Base-by-base conservation (phyloP, 495 filamentous ascomycete species). In the Daldinia decipiens region DNA sequence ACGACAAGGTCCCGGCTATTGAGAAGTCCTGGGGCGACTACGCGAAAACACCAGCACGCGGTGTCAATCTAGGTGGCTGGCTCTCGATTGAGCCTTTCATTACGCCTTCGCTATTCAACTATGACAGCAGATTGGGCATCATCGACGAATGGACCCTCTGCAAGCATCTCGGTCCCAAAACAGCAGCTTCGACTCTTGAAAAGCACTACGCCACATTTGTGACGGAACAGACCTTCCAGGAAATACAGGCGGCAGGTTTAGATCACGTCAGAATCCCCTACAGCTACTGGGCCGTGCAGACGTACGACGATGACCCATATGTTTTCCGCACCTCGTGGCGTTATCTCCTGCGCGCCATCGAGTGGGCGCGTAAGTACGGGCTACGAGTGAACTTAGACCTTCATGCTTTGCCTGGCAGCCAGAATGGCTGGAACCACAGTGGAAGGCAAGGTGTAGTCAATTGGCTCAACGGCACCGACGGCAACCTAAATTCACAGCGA, bases 231-330 rank as follows among this genome's bases (percentile, higher is more conserved):
- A 93, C 93, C 26, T 96, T 98, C 76, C 83, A 83, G 24, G 91
- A 94, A 31, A 98, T 99, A 65, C 85, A 85, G 34, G 89, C 89
- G 26, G 96, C 96, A 2, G 96, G 95, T 0, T 88, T 99, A 12
- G 96, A 99, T 78, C 95, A 99, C 78, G 91, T 99, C 9, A 91
- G 96, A 54, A 97, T 99, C 38, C 93, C 90, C 2, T 98, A 91
- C 77, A 91, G 91, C 2, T 99, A 99, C 84, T 99, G 96, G 96
- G 93, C 93, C 0, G 89, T 98, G 2, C 88, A 86, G 51, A 92
- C 91, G 0, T 97, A 96, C 76, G 89, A 91, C 34, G 91, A 85
- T 17, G 95, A 99, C 74, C 92, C 94, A 1, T 99, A 96, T 75
- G 86, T 99, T 24, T 86, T 91, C 32, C 89, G 94, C 65, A 92